phyloP scores from a whole-genome alignment of 2,329 filamentous ascomycete species.

The Waltergamsia citrina region DNA sequence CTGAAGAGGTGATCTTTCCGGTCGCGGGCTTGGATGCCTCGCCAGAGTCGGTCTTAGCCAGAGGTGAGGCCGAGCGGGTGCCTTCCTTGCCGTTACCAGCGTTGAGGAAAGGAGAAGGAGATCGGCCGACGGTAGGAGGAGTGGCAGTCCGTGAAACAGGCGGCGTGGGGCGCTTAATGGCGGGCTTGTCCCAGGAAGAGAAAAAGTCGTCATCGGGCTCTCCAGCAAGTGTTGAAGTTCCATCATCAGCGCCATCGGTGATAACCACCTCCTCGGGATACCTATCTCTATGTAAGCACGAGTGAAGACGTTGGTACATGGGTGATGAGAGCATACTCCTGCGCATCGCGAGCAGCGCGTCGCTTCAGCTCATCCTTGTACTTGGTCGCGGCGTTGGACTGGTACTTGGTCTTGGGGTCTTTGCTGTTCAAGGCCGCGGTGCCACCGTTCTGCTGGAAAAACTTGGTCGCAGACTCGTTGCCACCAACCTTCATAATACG shows the following conservation, averaged over 20 bases:
- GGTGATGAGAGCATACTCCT: constrained; percentile 54
- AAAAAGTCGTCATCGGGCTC: constrained; percentile 96
- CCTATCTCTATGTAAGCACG: constrained; percentile 30
- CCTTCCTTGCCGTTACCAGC: constrained; percentile 63
- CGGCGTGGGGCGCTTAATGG: constrained; percentile 92
- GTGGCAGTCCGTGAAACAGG: constrained; percentile 83
- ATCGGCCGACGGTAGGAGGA: constrained; percentile 59
- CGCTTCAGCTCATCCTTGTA: constrained; percentile 96
- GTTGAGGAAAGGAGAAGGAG: constrained; percentile 83
- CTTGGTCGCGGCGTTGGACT: constrained; percentile 83
- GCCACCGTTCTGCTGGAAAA: constrained; percentile 93
- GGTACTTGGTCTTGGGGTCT: constrained; percentile 94
- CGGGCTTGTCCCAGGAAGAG: constrained; percentile 96
- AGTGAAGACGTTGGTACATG: background rate
- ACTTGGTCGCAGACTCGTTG: constrained; percentile 96
- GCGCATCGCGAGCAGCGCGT: constrained; percentile 72
- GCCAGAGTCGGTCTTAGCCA: constrained; percentile 53
- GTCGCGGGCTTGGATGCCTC: constrained; percentile 44
- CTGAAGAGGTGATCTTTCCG: constrained; percentile 66
- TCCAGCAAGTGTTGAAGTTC: constrained; percentile 65
- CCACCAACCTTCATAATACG: constrained; percentile 97
- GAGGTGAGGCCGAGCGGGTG: constrained; percentile 74
- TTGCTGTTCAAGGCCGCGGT: constrained; percentile 92
- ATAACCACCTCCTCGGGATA: constrained; percentile 80
- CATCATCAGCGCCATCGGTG: constrained; percentile 63